These are phyloP conservation scores for Cicer arietinum DNA, from an alignment of 306 rosid genomes.

Conservation along the genomic window DNA sequence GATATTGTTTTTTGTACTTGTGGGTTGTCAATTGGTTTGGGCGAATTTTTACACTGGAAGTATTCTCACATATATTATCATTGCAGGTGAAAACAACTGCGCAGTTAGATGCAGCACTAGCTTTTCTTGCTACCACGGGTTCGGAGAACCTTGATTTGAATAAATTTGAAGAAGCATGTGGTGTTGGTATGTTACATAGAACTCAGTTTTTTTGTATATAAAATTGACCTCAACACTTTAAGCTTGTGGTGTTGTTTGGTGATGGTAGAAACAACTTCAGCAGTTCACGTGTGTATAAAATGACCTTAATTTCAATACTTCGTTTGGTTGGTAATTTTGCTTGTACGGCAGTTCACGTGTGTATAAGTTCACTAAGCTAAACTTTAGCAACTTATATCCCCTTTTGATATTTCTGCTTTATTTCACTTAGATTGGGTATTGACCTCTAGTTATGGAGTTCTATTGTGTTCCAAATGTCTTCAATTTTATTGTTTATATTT, in stretches of 20 bases:
- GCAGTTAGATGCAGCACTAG: slow-evolving; percentile 85
- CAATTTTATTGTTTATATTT: slow-evolving; percentile 19
- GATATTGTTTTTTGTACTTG: background rate
- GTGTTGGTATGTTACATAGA: slow-evolving; percentile 72
- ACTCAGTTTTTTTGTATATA: background rate
- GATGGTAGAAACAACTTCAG: slow-evolving; percentile 12
- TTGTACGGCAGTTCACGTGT: background rate
- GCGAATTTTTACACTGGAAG: background rate
- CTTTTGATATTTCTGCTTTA: slow-evolving; percentile 23
- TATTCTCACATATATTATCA: slow-evolving; percentile 34
- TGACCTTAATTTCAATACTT: slow-evolving; percentile 15
- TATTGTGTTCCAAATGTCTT: slow-evolving; percentile 1
- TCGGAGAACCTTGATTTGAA: slow-evolving; percentile 56
- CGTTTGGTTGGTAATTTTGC: slow-evolving; percentile 15
- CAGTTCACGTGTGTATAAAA: background rate
- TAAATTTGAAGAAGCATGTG: slow-evolving; percentile 87
- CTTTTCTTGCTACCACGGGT: slow-evolving; percentile 61
- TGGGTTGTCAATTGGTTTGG: slow-evolving; percentile 21
- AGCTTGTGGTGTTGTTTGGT: slow-evolving; percentile 67
- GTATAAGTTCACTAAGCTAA: background rate
- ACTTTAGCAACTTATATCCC: slow-evolving; percentile 1
- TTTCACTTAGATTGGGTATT: slow-evolving; percentile 32
- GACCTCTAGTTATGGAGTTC: slow-evolving; percentile 5
- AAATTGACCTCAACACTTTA: background rate
- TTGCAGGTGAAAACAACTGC: slow-evolving; percentile 84